phyloP scores from a whole-genome alignment of 2,329 filamentous ascomycete species.

The Drechslerella coelobrocha region DNA sequence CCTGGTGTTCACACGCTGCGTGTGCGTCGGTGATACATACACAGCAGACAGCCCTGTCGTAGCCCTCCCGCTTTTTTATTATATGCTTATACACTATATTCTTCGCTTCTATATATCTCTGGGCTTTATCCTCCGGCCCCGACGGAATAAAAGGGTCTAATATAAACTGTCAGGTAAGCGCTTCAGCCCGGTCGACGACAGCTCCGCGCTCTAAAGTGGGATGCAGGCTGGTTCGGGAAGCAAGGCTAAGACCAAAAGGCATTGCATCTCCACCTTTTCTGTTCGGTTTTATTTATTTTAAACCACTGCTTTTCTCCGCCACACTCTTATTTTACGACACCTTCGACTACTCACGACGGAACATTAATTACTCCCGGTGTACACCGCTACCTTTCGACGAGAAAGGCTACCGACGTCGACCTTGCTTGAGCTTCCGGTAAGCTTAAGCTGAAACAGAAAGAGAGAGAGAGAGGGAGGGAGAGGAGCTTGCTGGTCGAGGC shows the following conservation, averaged over 20 bases:
- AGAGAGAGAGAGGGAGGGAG: no score
- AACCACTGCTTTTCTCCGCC: slow-evolving; percentile 11
- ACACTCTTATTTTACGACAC: slow-evolving; percentile 11
- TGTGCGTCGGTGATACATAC: slow-evolving; percentile 41
- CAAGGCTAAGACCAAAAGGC: not conserved
- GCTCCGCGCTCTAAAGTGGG: not conserved
- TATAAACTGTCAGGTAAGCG: slow-evolving; percentile 5
- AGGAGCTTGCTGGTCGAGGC: slow-evolving; percentile 42
- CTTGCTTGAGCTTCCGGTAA: slow-evolving; percentile 42
- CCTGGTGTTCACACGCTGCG: slow-evolving; percentile 1
- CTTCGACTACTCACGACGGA: not conserved
- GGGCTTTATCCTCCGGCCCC: not conserved
- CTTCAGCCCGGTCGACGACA: slow-evolving; percentile 5
- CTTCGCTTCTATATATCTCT: no score
- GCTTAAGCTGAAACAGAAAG: slow-evolving; percentile 22
- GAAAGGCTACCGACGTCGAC: slow-evolving; percentile 17
- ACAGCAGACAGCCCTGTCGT: slow-evolving; percentile 33
- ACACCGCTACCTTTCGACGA: slow-evolving; percentile 19
- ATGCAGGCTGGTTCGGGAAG: not conserved
- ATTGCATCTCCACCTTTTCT: slow-evolving; percentile 29
- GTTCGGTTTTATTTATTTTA: slow-evolving; percentile 6
- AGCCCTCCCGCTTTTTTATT: slow-evolving; percentile 19
- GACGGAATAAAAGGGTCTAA: not conserved
- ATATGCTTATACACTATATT: not conserved
- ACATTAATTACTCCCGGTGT: not conserved